Evolutionary conservation across 129 eudicot genomes (phyloP).

Genomic region (Flaveria robusta): DNA sequence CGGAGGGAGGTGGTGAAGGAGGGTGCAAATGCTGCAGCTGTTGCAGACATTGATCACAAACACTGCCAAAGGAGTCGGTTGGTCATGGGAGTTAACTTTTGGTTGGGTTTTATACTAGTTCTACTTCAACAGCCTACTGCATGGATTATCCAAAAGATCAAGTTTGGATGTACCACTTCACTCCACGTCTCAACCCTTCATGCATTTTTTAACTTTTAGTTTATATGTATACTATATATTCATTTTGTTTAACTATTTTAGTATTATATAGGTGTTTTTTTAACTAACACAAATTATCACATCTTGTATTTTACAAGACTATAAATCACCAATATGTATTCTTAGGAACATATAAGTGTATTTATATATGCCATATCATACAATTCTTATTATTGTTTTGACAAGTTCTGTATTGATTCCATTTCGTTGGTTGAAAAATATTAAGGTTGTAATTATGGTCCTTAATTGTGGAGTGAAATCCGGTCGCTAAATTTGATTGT

Average conservation of each 20-base stretch:
- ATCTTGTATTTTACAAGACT: too few species aligned
- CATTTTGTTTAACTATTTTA: too few species aligned
- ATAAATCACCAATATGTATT: too few species aligned
- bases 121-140: conserved; percentile 4
- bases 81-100: conserved; percentile 7
- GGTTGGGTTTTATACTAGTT: conserved; percentile 19
- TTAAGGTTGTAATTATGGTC: too few species aligned
- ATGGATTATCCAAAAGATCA: conserved; percentile 39
- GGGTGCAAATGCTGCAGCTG: conserved; percentile 37
- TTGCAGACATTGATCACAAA: conserved; percentile 57
- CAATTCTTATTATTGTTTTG: background rate
- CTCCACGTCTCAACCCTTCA: conserved; percentile 41
- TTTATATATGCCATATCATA: background rate
- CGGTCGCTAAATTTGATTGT: too few species aligned
- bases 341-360: background rate
- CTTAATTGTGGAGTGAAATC: too few species aligned
- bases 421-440: too few species aligned
- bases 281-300: too few species aligned
- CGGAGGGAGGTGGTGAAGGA: conserved; percentile 40
- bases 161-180: conserved; percentile 37
- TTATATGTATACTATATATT: background rate
- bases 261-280: too few species aligned
- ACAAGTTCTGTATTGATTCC: too few species aligned
- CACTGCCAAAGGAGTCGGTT: conserved; percentile 10
- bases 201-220: conserved; percentile 2